These are phyloP conservation scores for Lasiosphaeria miniovina DNA, from an alignment of 495 filamentous ascomycete species.

Conservation along the genomic window DNA sequence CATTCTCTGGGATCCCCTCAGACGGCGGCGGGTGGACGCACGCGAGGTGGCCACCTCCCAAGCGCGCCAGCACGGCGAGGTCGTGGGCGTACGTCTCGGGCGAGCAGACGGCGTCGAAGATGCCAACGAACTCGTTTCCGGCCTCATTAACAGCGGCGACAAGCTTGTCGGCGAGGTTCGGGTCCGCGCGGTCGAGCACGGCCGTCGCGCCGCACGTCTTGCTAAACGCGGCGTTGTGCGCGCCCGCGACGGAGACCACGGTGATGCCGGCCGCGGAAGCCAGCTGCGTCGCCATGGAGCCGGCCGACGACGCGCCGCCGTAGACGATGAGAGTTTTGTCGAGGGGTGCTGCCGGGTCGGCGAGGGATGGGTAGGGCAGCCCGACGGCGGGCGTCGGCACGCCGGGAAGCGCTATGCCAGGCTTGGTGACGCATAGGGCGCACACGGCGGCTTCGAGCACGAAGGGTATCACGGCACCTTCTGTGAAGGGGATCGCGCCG, in stretches of 20 bases:
- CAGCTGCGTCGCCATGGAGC: constrained; percentile 9
- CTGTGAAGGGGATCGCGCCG: constrained; percentile 31
- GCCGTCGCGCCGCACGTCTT: constrained; percentile 50
- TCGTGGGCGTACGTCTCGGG: constrained; percentile 33
- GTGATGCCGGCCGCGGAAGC: constrained; percentile 12
- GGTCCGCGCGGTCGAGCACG: constrained; percentile 54
- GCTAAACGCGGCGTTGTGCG: constrained; percentile 50
- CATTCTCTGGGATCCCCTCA: constrained; percentile 31
- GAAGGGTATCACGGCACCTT: constrained; percentile 47
- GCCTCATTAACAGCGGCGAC: constrained; percentile 8
- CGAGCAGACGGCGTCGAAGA: constrained; percentile 42
- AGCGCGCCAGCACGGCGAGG: constrained; percentile 33
- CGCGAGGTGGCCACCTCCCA: constrained; percentile 38
- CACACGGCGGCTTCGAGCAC: constrained; percentile 43
- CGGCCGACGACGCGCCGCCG: constrained; percentile 6
- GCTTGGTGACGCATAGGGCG: constrained; percentile 38
- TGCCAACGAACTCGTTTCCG: constrained; percentile 21
- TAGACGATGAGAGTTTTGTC: constrained; percentile 2
- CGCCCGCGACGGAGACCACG: constrained; percentile 50
- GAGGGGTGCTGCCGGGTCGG: constrained; percentile 4
- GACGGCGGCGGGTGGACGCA: constrained; percentile 34
- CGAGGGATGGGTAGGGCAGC: constrained; percentile 34
- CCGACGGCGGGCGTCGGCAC: constrained; percentile 21
- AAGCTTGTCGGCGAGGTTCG: constrained; percentile 23
- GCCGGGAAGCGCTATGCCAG: constrained; percentile 28